These are phyloP conservation scores for Colletotrichum tanaceti DNA, from an alignment of 2,329 filamentous ascomycete genomes.

Conservation along the genomic window DNA sequence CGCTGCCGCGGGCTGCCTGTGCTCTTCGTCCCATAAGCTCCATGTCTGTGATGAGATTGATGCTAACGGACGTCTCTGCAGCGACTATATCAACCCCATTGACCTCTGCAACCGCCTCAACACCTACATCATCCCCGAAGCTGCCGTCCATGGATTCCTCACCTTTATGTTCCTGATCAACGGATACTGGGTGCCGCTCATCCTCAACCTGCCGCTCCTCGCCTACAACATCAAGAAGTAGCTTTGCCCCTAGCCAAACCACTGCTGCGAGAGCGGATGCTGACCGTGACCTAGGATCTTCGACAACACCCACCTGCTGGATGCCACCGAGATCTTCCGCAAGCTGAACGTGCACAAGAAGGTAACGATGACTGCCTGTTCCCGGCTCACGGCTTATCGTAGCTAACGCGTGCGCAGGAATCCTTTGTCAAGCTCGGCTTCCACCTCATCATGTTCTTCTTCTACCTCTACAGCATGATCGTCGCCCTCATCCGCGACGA, in stretches of 20 bases:
- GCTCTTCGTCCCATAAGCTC: slow-evolving; percentile 16
- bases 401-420: slow-evolving; percentile 70
- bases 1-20: slow-evolving; percentile 6
- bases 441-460: slow-evolving; percentile 99
- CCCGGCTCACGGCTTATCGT: too few relatives aligned
- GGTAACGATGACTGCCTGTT: slow-evolving; percentile 61
- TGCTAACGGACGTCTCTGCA: slow-evolving; percentile 55
- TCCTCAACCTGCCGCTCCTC: slow-evolving; percentile 91
- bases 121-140: slow-evolving; percentile 99
- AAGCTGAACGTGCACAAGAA: slow-evolving; percentile 99
- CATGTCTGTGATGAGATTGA: slow-evolving; percentile 27
- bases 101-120: slow-evolving; percentile 99
- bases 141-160: slow-evolving; percentile 94
- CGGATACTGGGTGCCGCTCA: slow-evolving; percentile 94
- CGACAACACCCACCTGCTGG: slow-evolving; percentile 95
- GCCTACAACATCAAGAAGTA: slow-evolving; percentile 99
- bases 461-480: slow-evolving; percentile 99
- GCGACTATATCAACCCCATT: slow-evolving; percentile 99
- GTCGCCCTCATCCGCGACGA: slow-evolving; percentile 97
- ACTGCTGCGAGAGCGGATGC: slow-evolving; percentile 1
- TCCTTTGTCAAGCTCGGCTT: slow-evolving; percentile 99
- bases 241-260: slow-evolving; percentile 51
- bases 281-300: slow-evolving; percentile 75
- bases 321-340: slow-evolving; percentile 98
- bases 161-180: slow-evolving; percentile 98